Conservation (phyloP, 108 stramenopile species). For the Discostella pseudostelligera region DNA sequence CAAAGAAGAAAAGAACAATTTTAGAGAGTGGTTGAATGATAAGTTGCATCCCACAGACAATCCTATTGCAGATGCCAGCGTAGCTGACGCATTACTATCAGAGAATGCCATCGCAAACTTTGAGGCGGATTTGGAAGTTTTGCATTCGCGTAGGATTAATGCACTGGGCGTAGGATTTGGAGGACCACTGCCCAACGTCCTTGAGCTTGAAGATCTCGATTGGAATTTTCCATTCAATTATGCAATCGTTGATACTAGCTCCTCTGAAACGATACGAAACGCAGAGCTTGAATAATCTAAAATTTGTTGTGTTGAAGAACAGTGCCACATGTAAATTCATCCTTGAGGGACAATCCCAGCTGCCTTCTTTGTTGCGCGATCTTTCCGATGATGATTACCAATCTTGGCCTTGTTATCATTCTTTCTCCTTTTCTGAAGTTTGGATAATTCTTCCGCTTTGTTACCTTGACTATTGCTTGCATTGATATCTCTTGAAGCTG, state of each 20-base stretch:
- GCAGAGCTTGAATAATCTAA: too few relatives aligned
- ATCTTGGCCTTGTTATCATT: constrained; percentile 67
- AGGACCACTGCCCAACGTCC: constrained; percentile 42
- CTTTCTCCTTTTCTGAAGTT: constrained; percentile 64
- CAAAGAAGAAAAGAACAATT: constrained; percentile 21
- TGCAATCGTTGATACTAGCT: not conserved
- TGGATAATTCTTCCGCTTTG: constrained; percentile 41
- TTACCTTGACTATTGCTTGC: constrained; percentile 12
- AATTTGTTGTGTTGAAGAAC: too few relatives aligned
- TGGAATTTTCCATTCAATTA: constrained; percentile 50
- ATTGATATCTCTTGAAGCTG: not conserved
- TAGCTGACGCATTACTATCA: not conserved
- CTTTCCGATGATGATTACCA: constrained; percentile 64
- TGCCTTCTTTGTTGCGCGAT: constrained; percentile 56
- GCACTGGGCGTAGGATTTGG: constrained; percentile 47
- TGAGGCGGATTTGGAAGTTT: not conserved
- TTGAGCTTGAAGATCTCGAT: constrained; percentile 46
- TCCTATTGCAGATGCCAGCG: not conserved
- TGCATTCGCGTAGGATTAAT: constrained; percentile 3
- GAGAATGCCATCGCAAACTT: not conserved
- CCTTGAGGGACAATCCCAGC: constrained; percentile 33
- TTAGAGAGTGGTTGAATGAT: constrained; percentile 24
- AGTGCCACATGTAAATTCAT: not conserved
- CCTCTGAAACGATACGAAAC: not conserved
- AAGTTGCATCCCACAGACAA: not conserved